Evolutionary conservation across 2,329 filamentous ascomycete species (phyloP), one percentile per base, ranked within the genome.

Genomic region (Seiridium cupressi): DNA sequence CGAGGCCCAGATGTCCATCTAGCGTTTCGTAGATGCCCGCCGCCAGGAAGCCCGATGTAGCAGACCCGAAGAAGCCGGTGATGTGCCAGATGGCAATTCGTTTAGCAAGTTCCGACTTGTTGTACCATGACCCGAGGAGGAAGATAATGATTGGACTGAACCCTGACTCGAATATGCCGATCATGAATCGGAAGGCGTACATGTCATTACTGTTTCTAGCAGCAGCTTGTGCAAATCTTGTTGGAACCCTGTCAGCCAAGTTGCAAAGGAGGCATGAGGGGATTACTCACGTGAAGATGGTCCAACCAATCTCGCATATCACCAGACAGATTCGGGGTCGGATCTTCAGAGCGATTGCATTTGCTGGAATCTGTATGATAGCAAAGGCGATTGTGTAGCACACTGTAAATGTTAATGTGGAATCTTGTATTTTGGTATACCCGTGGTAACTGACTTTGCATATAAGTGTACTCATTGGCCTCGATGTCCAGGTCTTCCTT

Each of bases 111-210:
- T 73, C 70, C 1, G 65, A 64, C 51, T 67, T 66, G 0, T 66
- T 72, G 47, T 71, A 72, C 70, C 70, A 73, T 32, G 64, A 65
- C 4, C 71, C 72, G 3, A 74, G 58, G 1, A 74, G 60, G 44
- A 69, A 74, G 9, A 71, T 61, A 6, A 73, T 62, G 49, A 65
- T 64, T 0, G 71, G 72, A 6, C 66, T 72, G 53, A 71, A 72
- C 1, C 64, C 64, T 26, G 61, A 65, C 58, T 74, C 73, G 36
- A 73, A 72, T 26, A 73, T 60, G 5, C 71, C 72, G 6, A 74
- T 61, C 13, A 74, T 48, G 47, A 74, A 74, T 7, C 72, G 66
- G 57, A 73, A 70, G 5, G 67, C 72, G 34, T 72, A 72, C 38
- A 74, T 63, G 38, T 73, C 65, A 8, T 57, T 53, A 7, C 60